A percentile compares a stretch with the other conserved stretches of the same genome.
These are phyloP conservation scores for Yarrowia keelungensis DNA, from an alignment of 805 yeast species.

Conservation along the genomic window DNA sequence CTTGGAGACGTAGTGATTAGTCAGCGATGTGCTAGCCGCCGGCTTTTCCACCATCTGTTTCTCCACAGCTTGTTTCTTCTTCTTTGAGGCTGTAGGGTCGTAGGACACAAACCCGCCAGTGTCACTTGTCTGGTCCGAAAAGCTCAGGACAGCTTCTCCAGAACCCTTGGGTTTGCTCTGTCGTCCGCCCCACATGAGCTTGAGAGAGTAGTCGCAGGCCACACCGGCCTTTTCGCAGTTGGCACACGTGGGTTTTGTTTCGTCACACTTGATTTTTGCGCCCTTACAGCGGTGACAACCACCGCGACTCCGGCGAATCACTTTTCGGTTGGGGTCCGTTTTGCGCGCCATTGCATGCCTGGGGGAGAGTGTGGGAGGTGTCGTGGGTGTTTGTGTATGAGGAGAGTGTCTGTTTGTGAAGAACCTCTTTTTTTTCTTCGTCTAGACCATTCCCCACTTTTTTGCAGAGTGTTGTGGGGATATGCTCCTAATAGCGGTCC, in stretches of 20 bases:
- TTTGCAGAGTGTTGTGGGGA: slow-evolving; percentile 13
- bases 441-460: slow-evolving; percentile 29
- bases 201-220: slow-evolving; percentile 68
- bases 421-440: too few relatives aligned
- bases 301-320: slow-evolving; percentile 34
- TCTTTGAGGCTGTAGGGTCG: slow-evolving; percentile 13
- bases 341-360: slow-evolving; percentile 33
- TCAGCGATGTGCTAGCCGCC: neutral
- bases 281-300: slow-evolving; percentile 51
- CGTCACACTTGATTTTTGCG: slow-evolving; percentile 73
- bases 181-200: slow-evolving; percentile 77
- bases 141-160: neutral
- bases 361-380: too few relatives aligned
- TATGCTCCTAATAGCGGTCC: neutral
- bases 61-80: neutral
- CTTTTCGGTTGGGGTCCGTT: slow-evolving; percentile 36
- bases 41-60: neutral
- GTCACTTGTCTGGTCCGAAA: too few relatives aligned
- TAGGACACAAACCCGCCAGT: slow-evolving; percentile 5
- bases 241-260: slow-evolving; percentile 65
- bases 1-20: slow-evolving; percentile 37
- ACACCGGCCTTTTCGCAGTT: slow-evolving; percentile 58
- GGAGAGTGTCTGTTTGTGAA: neutral
- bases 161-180: slow-evolving; percentile 52
- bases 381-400: neutral